Evolutionary conservation across 805 yeast species (phyloP).

Genomic region (Ogataea angusta): DNA sequence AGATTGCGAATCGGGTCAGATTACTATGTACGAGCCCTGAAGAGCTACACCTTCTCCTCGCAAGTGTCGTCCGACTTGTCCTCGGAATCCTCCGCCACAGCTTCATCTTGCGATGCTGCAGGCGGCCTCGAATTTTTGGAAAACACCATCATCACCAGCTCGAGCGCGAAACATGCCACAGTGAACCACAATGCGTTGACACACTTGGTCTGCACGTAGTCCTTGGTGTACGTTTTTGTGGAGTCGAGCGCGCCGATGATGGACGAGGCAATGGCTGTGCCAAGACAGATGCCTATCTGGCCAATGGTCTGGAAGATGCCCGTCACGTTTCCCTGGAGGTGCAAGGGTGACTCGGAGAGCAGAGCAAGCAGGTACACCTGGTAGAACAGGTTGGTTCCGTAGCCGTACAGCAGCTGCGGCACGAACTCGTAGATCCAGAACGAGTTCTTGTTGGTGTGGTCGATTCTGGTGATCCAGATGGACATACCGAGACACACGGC

Average conservation of each 20-base stretch:
- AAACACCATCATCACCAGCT: constrained; percentile 1
- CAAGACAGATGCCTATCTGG: constrained; percentile 4
- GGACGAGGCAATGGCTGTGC: constrained; percentile 2
- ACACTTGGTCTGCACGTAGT: constrained; percentile 1
- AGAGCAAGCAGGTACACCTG: constrained; percentile 1
- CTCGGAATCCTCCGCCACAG: not conserved
- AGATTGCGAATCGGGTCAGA: not conserved
- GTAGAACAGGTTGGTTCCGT: constrained; percentile 1
- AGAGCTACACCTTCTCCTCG: not conserved
- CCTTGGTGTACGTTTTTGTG: not conserved
- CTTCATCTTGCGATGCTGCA: not conserved
- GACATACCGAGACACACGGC: constrained; percentile 11
- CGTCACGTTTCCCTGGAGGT: constrained; percentile 6
- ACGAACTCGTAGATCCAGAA: constrained; percentile 7
- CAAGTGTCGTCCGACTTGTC: not conserved
- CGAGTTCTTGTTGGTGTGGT: not conserved
- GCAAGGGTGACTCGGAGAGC: constrained; percentile 4
- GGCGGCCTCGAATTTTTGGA: not conserved
- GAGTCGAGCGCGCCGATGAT: constrained; percentile 4
- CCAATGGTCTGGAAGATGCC: constrained; percentile 9
- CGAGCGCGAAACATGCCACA: constrained; percentile 2
- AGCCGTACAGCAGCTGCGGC: not conserved
- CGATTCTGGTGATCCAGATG: constrained; percentile 23
- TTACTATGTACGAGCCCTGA: not conserved
- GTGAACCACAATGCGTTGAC: constrained; percentile 2